phyloP scores from a whole-genome alignment of 768 basidiomycete species.

The Nidularia pulvinata region DNA sequence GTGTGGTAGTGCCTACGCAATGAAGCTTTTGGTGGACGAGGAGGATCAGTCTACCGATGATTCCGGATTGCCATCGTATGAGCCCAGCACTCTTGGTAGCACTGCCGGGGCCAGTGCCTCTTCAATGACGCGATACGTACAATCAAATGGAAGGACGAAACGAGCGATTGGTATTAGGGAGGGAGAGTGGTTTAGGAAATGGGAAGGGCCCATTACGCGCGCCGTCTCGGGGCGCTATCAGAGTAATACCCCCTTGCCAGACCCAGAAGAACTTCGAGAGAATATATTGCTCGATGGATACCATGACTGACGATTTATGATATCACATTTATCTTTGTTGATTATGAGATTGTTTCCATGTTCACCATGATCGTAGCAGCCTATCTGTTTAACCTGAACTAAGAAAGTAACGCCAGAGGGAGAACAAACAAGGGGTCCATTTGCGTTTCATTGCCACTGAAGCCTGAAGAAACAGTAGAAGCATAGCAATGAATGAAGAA shows the following conservation, averaged over 20 bases:
- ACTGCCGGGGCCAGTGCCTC: background rate
- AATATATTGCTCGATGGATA: slow-evolving; percentile 21
- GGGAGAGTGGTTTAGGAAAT: slow-evolving; percentile 77
- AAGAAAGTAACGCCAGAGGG: no score
- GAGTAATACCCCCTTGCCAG: slow-evolving; percentile 30
- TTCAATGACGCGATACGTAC: slow-evolving; percentile 18
- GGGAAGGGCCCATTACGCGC: slow-evolving; percentile 69
- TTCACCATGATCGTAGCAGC: no score
- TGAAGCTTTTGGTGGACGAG: slow-evolving; percentile 43
- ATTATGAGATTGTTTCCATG: no score
- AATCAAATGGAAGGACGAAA: slow-evolving; percentile 29
- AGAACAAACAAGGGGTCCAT: no score
- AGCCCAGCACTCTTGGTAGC: background rate
- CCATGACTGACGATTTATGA: background rate
- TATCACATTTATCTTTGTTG: background rate
- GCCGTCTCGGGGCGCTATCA: slow-evolving; percentile 50
- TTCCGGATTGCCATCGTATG: slow-evolving; percentile 7
- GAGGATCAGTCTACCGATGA: slow-evolving; percentile 13
- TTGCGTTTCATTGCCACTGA: background rate
- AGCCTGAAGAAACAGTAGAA: background rate
- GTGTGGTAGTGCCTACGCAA: slow-evolving; percentile 74
- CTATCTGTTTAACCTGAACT: no score
- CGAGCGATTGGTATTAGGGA: slow-evolving; percentile 62
- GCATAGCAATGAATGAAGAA: background rate
- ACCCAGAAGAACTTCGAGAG: background rate